Evolutionary conservation across 129 eudicot species (phyloP).

Genomic region (Smallanthus sonchifolius): DNA sequence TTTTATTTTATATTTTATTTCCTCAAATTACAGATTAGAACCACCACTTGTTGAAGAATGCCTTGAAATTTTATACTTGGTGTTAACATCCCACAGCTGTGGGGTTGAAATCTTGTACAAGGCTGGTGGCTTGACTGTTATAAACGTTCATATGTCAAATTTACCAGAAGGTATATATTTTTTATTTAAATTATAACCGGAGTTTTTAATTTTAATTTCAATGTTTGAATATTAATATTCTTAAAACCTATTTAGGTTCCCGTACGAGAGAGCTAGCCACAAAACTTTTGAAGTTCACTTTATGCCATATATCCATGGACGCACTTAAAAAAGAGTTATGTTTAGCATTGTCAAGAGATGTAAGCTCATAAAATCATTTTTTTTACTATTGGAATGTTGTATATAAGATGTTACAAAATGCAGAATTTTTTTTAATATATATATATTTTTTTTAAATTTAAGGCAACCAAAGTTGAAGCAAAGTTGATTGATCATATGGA

Average conservation of each 20-base stretch:
- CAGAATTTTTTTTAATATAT: no score
- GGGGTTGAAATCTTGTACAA: slow-evolving; percentile 49
- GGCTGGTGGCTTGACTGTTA: slow-evolving; percentile 55
- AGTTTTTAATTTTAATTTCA: not conserved
- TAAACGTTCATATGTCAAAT: slow-evolving; percentile 55
- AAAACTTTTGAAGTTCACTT: slow-evolving; percentile 59
- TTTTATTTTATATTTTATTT: not conserved
- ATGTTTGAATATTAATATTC: slow-evolving; percentile 7
- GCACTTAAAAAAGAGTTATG: slow-evolving; percentile 38
- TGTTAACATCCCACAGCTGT: slow-evolving; percentile 42
- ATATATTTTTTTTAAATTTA: no score
- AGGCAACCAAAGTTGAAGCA: slow-evolving; percentile 99
- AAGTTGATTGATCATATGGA: slow-evolving; percentile 95
- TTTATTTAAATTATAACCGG: not conserved
- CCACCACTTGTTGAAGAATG: slow-evolving; percentile 51
- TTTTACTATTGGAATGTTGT: not conserved
- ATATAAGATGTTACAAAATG: not conserved
- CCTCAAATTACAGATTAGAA: slow-evolving; percentile 40
- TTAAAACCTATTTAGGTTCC: slow-evolving; percentile 47
- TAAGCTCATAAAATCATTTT: slow-evolving; percentile 26
- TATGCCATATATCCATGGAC: slow-evolving; percentile 49
- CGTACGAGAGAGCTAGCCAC: slow-evolving; percentile 54
- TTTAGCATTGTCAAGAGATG: slow-evolving; percentile 57
- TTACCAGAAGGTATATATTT: slow-evolving; percentile 64
- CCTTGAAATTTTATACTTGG: slow-evolving; percentile 67